Evolutionary conservation across 169 alveolate species (phyloP).

Genomic region (Plasmodium sp.): DNA sequence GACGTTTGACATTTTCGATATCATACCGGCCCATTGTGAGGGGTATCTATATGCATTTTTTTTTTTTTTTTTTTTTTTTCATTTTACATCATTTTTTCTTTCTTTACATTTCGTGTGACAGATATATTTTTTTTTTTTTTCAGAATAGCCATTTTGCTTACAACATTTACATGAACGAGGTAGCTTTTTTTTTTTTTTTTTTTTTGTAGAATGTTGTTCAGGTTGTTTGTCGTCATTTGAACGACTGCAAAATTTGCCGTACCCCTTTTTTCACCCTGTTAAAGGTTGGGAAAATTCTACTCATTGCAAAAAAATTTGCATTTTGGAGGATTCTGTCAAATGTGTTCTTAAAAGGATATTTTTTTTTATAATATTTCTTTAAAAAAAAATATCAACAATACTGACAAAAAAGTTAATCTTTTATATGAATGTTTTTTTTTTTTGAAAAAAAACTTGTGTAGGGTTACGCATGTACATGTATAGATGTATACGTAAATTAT

Average conservation of each 20-base stretch:
- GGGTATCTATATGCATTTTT: neutral
- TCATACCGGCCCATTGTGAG: neutral
- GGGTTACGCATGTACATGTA: neutral
- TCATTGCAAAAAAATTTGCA: neutral
- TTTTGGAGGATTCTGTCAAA: neutral
- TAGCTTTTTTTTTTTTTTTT: neutral
- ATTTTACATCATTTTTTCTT: neutral
- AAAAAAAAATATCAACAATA: neutral
- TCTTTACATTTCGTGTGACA: no score
- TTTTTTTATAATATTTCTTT: slow-evolving; percentile 2
- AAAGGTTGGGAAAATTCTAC: neutral
- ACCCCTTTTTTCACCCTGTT: neutral
- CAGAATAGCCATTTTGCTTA: neutral
- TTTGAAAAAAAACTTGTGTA: neutral
- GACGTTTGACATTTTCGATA: neutral
- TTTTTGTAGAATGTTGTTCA: neutral
- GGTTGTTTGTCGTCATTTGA: neutral
- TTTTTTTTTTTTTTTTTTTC: neutral
- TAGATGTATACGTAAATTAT: neutral
- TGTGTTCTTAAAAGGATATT: neutral
- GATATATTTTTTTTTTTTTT: neutral
- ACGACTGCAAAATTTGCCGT: neutral
- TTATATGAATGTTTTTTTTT: slow-evolving; percentile 2
- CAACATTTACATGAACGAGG: neutral
- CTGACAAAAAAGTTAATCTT: slow-evolving; percentile 12